Percentiles rank a stretch among this genome's conserved stretches.
These are phyloP conservation scores for Hymenotorrendiella dingleyae DNA, from an alignment of 2,329 filamentous ascomycete species.

Conservation along the genomic window DNA sequence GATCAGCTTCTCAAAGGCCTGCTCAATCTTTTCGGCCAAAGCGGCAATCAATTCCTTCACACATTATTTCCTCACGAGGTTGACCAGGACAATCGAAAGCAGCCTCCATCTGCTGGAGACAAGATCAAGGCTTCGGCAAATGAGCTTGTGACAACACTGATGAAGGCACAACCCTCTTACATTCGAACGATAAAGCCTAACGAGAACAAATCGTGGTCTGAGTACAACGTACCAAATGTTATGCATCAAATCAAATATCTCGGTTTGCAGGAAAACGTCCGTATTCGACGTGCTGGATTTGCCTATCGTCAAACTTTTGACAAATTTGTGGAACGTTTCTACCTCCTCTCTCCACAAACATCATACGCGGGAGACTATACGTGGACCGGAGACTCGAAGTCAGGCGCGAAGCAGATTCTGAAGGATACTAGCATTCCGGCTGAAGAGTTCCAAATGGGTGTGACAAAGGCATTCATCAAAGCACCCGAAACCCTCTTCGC, in stretches of 20 bases:
- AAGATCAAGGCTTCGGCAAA: conserved; percentile 95
- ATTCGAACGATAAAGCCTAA: conserved; percentile 99
- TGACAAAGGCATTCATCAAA: conserved; percentile 97
- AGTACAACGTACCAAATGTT: conserved; percentile 89
- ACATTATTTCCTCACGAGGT: conserved; percentile 87
- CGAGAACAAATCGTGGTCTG: conserved; percentile 92
- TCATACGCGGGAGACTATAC: conserved; percentile 97
- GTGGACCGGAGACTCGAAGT: conserved; percentile 83
- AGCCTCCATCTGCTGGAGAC: conserved; percentile 90
- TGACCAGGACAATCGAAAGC: conserved; percentile 90
- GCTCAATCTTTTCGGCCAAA: conserved; percentile 77
- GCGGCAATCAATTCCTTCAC: conserved; percentile 80
- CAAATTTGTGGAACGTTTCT: conserved; percentile 97
- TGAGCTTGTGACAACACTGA: conserved; percentile 86
- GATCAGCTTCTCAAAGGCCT: conserved; percentile 93
- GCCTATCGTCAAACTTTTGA: conserved; percentile 96
- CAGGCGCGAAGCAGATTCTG: conserved; percentile 84
- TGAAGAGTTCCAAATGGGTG: conserved; percentile 96
- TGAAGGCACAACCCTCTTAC: conserved; percentile 96
- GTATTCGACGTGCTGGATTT: conserved; percentile 92
- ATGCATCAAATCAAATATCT: conserved; percentile 98
- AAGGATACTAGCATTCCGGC: conserved; percentile 93
- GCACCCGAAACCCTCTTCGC: conserved; percentile 95
- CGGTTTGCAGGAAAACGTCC: conserved; percentile 97
- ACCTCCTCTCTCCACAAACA: conserved; percentile 86